These are phyloP conservation scores for Acacia melanoxylon DNA, from an alignment of 306 rosid species.

Conservation along the genomic window DNA sequence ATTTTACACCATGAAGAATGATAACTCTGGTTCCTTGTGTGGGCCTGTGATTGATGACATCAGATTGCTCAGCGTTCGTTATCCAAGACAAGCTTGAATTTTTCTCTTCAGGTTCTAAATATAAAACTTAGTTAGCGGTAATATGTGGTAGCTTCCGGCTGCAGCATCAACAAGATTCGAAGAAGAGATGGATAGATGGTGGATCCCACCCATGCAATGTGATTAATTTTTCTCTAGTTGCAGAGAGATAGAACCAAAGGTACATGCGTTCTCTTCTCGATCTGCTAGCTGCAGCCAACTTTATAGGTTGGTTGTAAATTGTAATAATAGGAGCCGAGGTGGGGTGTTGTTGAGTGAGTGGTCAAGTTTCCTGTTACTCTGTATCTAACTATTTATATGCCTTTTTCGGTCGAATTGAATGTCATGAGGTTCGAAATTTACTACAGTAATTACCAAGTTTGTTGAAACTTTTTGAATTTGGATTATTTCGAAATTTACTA, in stretches of 20 bases:
- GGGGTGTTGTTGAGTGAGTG: neutral
- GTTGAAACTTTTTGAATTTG: no score
- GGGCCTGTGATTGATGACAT: conserved; percentile 66
- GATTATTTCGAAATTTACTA: no score
- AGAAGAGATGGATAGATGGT: neutral
- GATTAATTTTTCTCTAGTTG: no score
- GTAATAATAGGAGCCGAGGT: neutral
- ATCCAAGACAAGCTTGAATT: conserved; percentile 28
- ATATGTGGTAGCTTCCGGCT: no score
- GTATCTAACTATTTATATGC: neutral
- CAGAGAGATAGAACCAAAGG: no score
- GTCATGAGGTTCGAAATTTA: neutral
- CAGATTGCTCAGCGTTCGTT: conserved; percentile 49
- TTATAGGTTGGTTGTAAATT: neutral
- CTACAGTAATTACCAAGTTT: neutral
- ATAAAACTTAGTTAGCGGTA: no score
- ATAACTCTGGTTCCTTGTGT: conserved; percentile 64
- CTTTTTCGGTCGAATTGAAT: no score
- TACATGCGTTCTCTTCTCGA: no score
- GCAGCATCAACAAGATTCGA: neutral
- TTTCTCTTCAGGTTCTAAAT: no score
- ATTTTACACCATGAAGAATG: conserved; percentile 56
- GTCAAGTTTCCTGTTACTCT: neutral
- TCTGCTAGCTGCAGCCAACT: no score
- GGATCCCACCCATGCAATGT: no score